Evolutionary conservation across 768 basidiomycete species (phyloP), one percentile per base, ranked within the genome.

Genomic region (Pleurotus pulmonarius): DNA sequence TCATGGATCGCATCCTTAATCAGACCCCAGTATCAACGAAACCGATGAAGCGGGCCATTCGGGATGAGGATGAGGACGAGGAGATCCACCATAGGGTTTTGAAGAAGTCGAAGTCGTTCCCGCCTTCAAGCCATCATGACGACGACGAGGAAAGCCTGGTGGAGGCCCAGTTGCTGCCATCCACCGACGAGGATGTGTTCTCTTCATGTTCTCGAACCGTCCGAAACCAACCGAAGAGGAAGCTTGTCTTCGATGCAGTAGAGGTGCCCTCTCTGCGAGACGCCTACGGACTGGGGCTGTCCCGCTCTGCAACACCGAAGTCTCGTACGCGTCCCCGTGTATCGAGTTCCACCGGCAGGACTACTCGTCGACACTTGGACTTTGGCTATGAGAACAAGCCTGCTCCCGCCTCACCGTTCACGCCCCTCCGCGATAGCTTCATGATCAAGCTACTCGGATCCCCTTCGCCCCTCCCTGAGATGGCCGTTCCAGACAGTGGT

Each of bases 161-260:
- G 34, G 57, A 44, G 7, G 29, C 48, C 11, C 51, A 49, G 51
- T 25, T 53, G 18, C 15, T 34, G 51, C 51, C 40, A 4, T 26
- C 49, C 20, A 4, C 18, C 37, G 25, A 56, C 43, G 53, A 39
- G 22, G 4, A 18, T 57, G 16, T 54, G 54, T 54, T 61, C 59
- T 16, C 16, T 9, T 44, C 41, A 5, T 18, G n/a, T 9, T 44
- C 41, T 11, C 41, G 20, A 8, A 13, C 41, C 7, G n/a, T 44
- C 41, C 12, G 20, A 44, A 22, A 8, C 48, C 29, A 15, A 52
- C 43, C 44, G 53, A 85, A 83, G 66, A 78, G 82, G 56, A 80
- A 76, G 65, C 67, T 81, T 29, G 63, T 74, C 58, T 67, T 83
- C 70, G 84, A 85, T 11, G 76, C 77, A 3, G 82, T 83, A 11